A percentile compares a stretch with the other conserved stretches of the same genome.
These are phyloP conservation scores for Gastrolobium bilobum DNA, from an alignment of 306 rosid species.

Conservation along the genomic window DNA sequence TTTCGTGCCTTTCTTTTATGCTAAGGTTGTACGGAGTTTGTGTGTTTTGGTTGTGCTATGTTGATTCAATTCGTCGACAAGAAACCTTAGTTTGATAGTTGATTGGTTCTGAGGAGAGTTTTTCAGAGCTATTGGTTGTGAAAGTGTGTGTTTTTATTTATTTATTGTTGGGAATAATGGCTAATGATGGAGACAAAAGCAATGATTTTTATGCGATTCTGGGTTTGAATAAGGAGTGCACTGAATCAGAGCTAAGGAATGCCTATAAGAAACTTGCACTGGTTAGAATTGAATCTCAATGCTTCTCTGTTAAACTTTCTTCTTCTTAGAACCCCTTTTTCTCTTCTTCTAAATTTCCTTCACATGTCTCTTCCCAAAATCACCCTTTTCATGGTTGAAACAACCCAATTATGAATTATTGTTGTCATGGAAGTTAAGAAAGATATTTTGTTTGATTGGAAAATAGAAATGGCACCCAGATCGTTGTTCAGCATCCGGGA, in stretches of 20 bases:
- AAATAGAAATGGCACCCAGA: conserved; percentile 98
- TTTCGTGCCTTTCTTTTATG: conserved; percentile 1
- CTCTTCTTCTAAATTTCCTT: conserved; percentile 25
- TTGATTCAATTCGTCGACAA: conserved; percentile 69
- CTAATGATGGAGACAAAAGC: conserved; percentile 62
- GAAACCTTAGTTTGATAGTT: conserved; percentile 46
- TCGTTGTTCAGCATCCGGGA: conserved; percentile 89
- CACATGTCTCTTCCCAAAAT: conserved; percentile 36
- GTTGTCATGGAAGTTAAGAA: conserved; percentile 30
- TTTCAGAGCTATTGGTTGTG: conserved; percentile 1
- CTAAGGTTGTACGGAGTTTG: conserved; percentile 36
- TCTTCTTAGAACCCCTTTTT: not conserved
- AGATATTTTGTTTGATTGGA: conserved; percentile 47
- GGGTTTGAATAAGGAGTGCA: conserved; percentile 89
- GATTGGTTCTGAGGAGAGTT: conserved; percentile 48
- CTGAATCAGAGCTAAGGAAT: conserved; percentile 72
- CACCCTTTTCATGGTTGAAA: conserved; percentile 8
- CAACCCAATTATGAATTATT: conserved; percentile 4
- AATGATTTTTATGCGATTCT: conserved; percentile 72
- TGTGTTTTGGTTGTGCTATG: conserved; percentile 25
- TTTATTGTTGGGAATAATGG: conserved; percentile 61
- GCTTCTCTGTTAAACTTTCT: not conserved
- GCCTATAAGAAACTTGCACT: conserved; percentile 92
- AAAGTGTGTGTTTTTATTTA: conserved; percentile 21
- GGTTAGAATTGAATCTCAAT: conserved; percentile 64